Base-by-base conservation (phyloP, 75 land plant species). In the Picea sitchensis region DNA sequence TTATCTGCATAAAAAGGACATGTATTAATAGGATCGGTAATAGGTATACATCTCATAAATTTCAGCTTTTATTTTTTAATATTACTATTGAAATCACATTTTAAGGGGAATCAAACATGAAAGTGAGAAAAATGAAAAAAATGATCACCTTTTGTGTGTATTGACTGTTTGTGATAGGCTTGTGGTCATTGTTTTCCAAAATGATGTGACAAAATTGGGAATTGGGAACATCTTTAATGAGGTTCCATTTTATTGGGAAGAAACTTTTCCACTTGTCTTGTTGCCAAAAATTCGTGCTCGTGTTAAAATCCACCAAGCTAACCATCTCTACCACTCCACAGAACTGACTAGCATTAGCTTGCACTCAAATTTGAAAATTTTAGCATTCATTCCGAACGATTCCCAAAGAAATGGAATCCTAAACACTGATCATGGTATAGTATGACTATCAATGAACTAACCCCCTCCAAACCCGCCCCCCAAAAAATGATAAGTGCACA, bases 291-390 rank as follows among this genome's bases (percentile, higher is more conserved):
- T 82, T 86, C 92, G 88, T 88, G 18, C 59, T 88, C 77, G 80
- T 90, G 68, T 61, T 84, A 78, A 83, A 90, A 83, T 90, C 84
- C 18, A 90, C 92, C 30, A 67, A 58, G 17, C 90, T 88, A 62
- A 61, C 76, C 92, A 90, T 90, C 75, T 90, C 92, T 34, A 90
- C 92, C 5, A 90, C 88, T 23, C 92, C 92, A 81, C 92, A 90
- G 51, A 90, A 90, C 76, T 90, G 90, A 62, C 92, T 87, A 81
- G 91, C 92, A 90, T 90, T 90, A 3, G 88, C 92, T 89, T 90
- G 80, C 47, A 30, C 32, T 34, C 36, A 34, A 14, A 67, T 64
- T 14, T 44, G 2, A 15, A 47, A 44, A 75, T 13, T 2, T 75
- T 44, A 44, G 17, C 41, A 41, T 58, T n/a, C 60, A 4, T 41